Percentiles rank a stretch among this genome's conserved stretches.
Conservation (phyloP, 106 monocot genomes). For the Acorus gramineus region DNA sequence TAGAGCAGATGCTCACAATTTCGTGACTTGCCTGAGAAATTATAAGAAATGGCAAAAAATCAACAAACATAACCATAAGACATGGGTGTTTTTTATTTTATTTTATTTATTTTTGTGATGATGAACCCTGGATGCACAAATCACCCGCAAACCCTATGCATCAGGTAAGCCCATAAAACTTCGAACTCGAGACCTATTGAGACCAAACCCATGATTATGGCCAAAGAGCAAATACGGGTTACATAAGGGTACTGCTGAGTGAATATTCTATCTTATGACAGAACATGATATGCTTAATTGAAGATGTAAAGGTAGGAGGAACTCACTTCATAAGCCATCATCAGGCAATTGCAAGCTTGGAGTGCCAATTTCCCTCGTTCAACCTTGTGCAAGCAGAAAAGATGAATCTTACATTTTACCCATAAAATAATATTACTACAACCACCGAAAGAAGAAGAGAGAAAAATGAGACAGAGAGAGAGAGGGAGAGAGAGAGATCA, state of each 20-base stretch:
- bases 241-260: not conserved
- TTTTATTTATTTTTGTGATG: too few species aligned
- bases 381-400: constrained; percentile 2
- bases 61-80: too few species aligned
- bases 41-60: too few species aligned
- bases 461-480: not conserved
- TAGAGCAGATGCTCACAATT: constrained; percentile 14
- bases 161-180: too few species aligned
- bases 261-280: not conserved
- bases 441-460: not conserved
- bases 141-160: too few species aligned
- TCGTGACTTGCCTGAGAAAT: constrained; percentile 14
- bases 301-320: not conserved
- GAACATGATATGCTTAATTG: not conserved
- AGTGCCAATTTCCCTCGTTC: constrained; percentile 24
- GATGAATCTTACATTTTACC: not conserved
- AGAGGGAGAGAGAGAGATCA: constrained; percentile 1
- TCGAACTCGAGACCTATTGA: too few species aligned
- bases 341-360: constrained; percentile 25
- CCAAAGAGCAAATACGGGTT: not conserved
- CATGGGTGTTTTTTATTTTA: too few species aligned
- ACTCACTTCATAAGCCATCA: constrained; percentile 15
- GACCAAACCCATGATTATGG: too few species aligned
- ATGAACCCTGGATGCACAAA: too few species aligned
- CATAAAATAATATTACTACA: not conserved